Evolutionary conservation across 1,139 yeast species (phyloP), one percentile per base, ranked within the genome.

Genomic region (Protomyces inundatus): DNA sequence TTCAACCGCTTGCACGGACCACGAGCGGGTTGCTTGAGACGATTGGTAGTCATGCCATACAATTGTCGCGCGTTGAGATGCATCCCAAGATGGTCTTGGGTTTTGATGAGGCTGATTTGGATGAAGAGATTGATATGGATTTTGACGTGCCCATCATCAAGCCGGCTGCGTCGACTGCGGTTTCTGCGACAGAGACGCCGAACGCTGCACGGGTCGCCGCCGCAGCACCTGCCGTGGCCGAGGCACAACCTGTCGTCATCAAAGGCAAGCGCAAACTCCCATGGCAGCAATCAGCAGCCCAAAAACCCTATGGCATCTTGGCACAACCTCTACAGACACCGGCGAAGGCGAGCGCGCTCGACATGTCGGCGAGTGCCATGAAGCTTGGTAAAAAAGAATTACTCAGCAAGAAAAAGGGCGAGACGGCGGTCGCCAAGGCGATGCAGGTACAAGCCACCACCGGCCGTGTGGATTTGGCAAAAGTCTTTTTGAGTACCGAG

Each of bases 401-500:
- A 6, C 50, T 55, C 7, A 30, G 45, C 7, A 58, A 58, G 36
- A 56, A 56, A n/a, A 50, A 45, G 35, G 33, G 33, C 14, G 32
- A 39, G n/a, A 51, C 58, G 35, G 58, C 30, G 12, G 6, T 37
- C 3, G 10, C 9, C 2, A 37, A 34, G 36, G 23, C 37, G 14
- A 7, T 40, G 32, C 61, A 40, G 10, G 36, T 40, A 16, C 48
- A 45, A 48, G 45, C 46, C 33, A 30, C 16, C n/a, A 23, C 51
- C 32, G 55, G 34, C 23, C 52, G 46, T 10, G 36, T 5, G 33
- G 65, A 48, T 33, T 56, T 66, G 33, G 67, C 67, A 9, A 53
- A 64, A 54, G 72, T 82, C 0, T 73, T 78, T 5, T 74, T 86
- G 10, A 82, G 87, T 66, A 80, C 80, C 32, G 98, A 93, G 72